A percentile compares a stretch with the other conserved stretches of the same genome.
Conservation (phyloP, 2,329 filamentous ascomycete genomes). For the Lecanicillium sp. region DNA sequence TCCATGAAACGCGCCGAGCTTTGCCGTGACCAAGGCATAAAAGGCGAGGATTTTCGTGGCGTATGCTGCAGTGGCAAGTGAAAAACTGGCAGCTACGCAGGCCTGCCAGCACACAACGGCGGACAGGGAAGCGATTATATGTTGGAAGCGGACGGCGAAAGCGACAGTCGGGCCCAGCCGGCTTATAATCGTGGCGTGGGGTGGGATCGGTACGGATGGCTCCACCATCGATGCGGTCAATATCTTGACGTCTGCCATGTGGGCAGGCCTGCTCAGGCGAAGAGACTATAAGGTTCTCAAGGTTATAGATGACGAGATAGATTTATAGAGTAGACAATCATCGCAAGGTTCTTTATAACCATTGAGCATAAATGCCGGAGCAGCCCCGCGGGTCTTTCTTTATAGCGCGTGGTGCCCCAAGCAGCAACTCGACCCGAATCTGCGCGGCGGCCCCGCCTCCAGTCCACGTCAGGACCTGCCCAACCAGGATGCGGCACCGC, state of each 20-base stretch:
- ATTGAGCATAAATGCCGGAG: too few species aligned
- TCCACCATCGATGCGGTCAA: conserved; percentile 30
- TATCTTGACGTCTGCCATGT: conserved; percentile 28
- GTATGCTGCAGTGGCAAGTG: conserved; percentile 16
- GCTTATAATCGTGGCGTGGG: conserved; percentile 15
- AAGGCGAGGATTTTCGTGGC: conserved; percentile 18
- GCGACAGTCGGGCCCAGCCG: conserved; percentile 26
- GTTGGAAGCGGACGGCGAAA: conserved; percentile 26
- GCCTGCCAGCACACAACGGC: conserved; percentile 23
- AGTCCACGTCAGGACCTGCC: background rate
- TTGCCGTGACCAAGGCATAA: conserved; percentile 19
- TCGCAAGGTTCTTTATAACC: too few species aligned
- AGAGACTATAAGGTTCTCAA: background rate
- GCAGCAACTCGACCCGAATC: background rate
- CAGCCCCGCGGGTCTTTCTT: too few species aligned
- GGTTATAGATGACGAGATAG: too few species aligned
- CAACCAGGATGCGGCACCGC: conserved; percentile 6
- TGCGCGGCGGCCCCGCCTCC: background rate
- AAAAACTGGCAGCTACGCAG: conserved; percentile 20
- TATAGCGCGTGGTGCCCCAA: too few species aligned
- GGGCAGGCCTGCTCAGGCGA: conserved; percentile 1
- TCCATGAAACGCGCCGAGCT: conserved; percentile 20
- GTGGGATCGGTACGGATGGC: conserved; percentile 10
- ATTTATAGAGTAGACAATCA: too few species aligned
- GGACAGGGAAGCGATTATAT: conserved; percentile 21